Conservation (phyloP, 2,329 filamentous ascomycete species). For the Diaporthe capsici region DNA sequence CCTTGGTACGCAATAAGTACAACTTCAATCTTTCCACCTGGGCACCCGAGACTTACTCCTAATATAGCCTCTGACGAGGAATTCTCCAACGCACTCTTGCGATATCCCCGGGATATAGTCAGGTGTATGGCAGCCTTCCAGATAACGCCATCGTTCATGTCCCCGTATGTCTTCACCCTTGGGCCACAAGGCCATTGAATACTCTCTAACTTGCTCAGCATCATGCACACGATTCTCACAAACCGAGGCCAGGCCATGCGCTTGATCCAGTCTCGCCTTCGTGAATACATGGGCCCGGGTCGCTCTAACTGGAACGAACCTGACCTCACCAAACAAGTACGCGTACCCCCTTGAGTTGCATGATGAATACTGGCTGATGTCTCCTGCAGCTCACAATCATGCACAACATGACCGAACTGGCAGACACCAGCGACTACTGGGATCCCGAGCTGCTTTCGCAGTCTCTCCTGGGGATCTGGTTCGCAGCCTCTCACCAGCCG, state of each 20-base stretch:
- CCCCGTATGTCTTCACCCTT: neutral
- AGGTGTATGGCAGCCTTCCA: slow-evolving; percentile 14
- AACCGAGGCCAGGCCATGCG: slow-evolving; percentile 15
- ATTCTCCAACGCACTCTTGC: no score
- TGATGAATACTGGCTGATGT: neutral
- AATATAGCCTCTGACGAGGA: no score
- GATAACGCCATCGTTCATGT: slow-evolving; percentile 17
- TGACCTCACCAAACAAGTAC: neutral
- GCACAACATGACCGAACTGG: slow-evolving; percentile 14
- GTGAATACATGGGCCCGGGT: slow-evolving; percentile 1
- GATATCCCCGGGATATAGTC: no score
- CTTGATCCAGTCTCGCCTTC: slow-evolving; percentile 7
- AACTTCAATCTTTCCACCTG: no score
- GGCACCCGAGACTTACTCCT: no score
- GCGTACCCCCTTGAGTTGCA: neutral
- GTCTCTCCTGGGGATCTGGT: slow-evolving; percentile 26
- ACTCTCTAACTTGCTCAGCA: neutral
- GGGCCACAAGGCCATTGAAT: neutral
- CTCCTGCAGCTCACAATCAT: slow-evolving; percentile 11
- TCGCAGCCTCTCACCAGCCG: slow-evolving; percentile 19
- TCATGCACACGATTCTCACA: slow-evolving; percentile 13
- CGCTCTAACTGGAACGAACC: slow-evolving; percentile 12
- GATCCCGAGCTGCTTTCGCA: slow-evolving; percentile 12
- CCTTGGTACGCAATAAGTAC: no score
- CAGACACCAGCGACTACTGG: slow-evolving; percentile 14